phyloP scores from a whole-genome alignment of 2,329 filamentous ascomycete genomes.

The Xylaria sp. region DNA sequence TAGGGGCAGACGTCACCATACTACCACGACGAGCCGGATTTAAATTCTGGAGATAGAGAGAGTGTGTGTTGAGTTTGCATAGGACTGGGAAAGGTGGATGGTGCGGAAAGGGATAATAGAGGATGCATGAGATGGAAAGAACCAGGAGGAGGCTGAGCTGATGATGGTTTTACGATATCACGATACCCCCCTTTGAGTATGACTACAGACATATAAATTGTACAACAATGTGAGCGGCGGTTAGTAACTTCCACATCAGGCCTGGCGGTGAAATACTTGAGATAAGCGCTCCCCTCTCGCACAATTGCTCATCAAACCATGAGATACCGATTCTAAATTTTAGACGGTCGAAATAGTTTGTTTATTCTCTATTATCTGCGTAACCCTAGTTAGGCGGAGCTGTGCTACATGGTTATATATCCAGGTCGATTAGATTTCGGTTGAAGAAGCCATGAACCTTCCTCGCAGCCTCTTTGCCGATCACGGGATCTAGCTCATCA shows the following conservation, averaged over 20 bases:
- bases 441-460: slow-evolving; percentile 87
- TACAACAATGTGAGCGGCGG: background rate
- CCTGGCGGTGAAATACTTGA: background rate
- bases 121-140: background rate
- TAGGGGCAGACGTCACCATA: slow-evolving; percentile 36
- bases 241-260: background rate
- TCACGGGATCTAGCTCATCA: slow-evolving; percentile 75
- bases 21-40: slow-evolving; percentile 52
- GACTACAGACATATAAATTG: slow-evolving; percentile 20
- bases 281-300: background rate
- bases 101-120: background rate
- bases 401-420: slow-evolving; percentile 38
- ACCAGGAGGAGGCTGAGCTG: background rate
- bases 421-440: slow-evolving; percentile 67
- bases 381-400: background rate
- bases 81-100: background rate
- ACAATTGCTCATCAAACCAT: background rate
- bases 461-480: slow-evolving; percentile 81
- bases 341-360: background rate
- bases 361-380: background rate
- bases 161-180: slow-evolving; percentile 40
- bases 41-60: slow-evolving; percentile 31
- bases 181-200: slow-evolving; percentile 46
- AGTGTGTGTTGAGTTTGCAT: background rate
- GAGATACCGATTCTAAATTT: background rate